These are phyloP conservation scores for Cystofilobasidium macerans DNA, from an alignment of 768 basidiomycete genomes.

Conservation along the genomic window DNA sequence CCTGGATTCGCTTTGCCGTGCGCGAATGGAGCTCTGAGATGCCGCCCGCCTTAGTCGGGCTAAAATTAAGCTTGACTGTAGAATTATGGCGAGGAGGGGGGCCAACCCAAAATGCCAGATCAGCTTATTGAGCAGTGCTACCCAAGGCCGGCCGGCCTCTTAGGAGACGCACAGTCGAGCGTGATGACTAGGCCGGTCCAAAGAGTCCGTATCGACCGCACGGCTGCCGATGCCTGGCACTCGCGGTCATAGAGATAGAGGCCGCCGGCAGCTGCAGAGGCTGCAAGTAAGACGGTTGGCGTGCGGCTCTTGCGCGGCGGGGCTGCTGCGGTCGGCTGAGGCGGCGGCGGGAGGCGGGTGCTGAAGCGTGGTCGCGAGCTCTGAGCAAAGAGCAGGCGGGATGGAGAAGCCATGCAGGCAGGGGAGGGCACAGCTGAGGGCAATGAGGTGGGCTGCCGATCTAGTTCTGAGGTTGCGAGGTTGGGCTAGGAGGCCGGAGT, in stretches of 20 bases:
- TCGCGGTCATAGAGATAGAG: conserved; percentile 25
- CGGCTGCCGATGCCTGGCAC: conserved; percentile 23
- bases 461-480: too few species aligned
- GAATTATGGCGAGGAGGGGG: conserved; percentile 58
- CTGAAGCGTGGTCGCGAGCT: neutral
- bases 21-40: conserved; percentile 77
- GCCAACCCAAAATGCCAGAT: too few species aligned
- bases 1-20: conserved; percentile 63
- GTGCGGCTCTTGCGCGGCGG: neutral
- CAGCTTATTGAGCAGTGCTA: too few species aligned
- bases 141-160: too few species aligned
- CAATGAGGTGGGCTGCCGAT: neutral
- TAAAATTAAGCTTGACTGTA: conserved; percentile 84
- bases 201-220: conserved; percentile 17
- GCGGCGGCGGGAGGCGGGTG: neutral
- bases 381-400: neutral
- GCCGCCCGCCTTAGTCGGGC: conserved; percentile 49
- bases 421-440: neutral
- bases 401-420: neutral
- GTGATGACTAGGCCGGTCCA: conserved; percentile 23
- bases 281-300: neutral
- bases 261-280: neutral
- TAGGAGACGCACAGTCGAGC: conserved; percentile 14
- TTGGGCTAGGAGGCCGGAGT: neutral
- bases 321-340: neutral